Evolutionary conservation across 2,329 filamentous ascomycete species (phyloP), one percentile per base, ranked within the genome.

Genomic region (Beauveria sp.): DNA sequence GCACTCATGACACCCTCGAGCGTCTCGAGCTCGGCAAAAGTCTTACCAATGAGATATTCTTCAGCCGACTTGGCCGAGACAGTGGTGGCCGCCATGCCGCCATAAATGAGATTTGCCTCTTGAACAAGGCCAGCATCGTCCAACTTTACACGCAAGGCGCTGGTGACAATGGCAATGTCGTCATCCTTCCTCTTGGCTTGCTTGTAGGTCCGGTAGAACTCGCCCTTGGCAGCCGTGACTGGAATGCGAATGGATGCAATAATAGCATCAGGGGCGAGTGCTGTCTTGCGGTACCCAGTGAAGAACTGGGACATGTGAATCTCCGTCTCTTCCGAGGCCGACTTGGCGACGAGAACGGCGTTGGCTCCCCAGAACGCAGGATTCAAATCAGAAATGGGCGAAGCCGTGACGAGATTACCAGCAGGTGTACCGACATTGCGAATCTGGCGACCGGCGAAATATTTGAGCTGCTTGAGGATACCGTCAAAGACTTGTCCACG

Each of bases 131-230:
- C 84, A 1, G 81, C 79, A 2, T 89, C 82, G 44, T 87, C 83
- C 3, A 97, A 75, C 5, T 83, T 84, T 5, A 97, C 80, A 41
- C 91, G 84, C 61, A 97, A 75, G 1, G 93, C 92, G 30, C 89
- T 86, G 54, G 96, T 97, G 26, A 97, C 94, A 67, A 99, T 97
- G 2, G 94, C 94, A 70, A 99, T 97, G 70, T 99, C 94, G 68
- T 99, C 94, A 68, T 99, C 94, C 71, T 97, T 97, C 66, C 94
- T 80, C 79, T 99, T 99, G 0, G 94, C 86, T 72, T 97, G 93
- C 75, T 99, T 99, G 75, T 97, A 97, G 1, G 93, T 88, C 48
- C 89, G 84, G 71, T 96, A 88, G 70, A 87, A 91, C 71, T 97
- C 94, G 3, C 90, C 88, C 68, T 88, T 89, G 58, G 86, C 81